Base-by-base conservation (phyloP, 2,329 filamentous ascomycete genomes). In the Arthrobotrys megalospora region DNA sequence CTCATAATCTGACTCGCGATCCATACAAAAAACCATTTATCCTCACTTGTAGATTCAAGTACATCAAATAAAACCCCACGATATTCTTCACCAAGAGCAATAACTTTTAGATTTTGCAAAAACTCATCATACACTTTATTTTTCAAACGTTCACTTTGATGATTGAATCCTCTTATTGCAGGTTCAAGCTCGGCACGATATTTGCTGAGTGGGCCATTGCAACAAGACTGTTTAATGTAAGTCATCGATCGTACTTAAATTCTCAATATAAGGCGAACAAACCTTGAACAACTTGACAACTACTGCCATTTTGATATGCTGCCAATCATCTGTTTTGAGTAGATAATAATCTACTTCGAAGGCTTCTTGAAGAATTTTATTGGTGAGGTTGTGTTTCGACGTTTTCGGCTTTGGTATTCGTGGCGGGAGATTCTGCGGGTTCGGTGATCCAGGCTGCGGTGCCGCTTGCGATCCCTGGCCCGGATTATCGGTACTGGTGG, bases 301-400 rank as follows among this genome's bases (percentile, higher is more conserved):
- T 11, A 36, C 55, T 14, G 19, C 21, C 14, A 45, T 62, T 32
- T 62, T 62, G 3, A 62, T 45, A 45, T 62, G 41, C 12, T 62
- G 4, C 55, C 55, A 62, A n/a, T 45, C 16, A 8, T 6, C 36
- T 6, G 55, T 62, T 45, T 45, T 62, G 1, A 2, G 19, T 4
- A 24, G 2, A 16, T 62, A 62, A 34, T 62, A 62, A 16, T 62
- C 36, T 36, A 62, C 36, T n/a, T 45, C 24, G 32, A 62, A 62
- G 10, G 36, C 10, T 7, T 32, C 19, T 32, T 62, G 55, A 1
- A 62, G 3, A 8, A 45, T n/a, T 3, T 12, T 1, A n/a, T 45
- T 24, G 19, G 36, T 45, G n/a, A 62, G 36, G 12, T 43, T 45
- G 1, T 45, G 34, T n/a, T 32, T 32, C 8, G 36, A 4, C 3